These are phyloP conservation scores for Cavenderia fasciculata DNA, from an alignment of 78 protist genomes.

Conservation along the genomic window DNA sequence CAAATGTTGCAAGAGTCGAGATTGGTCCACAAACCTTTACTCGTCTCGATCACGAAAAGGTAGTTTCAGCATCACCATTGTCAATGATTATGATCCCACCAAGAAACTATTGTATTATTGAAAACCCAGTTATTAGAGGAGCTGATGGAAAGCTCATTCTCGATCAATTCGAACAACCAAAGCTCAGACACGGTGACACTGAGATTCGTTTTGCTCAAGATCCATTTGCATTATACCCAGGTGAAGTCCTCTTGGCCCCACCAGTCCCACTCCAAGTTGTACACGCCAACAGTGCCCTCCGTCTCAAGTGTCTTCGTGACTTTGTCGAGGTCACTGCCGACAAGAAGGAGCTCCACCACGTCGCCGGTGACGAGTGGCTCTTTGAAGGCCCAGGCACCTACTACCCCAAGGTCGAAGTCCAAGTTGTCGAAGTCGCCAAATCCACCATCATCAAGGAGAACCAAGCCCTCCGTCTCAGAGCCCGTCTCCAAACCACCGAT, in stretches of 20 bases:
- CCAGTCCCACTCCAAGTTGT: slow-evolving; percentile 80
- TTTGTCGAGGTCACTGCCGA: slow-evolving; percentile 65
- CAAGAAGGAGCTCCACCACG: slow-evolving; percentile 10
- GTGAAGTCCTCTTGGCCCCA: slow-evolving; percentile 80
- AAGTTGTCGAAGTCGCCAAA: slow-evolving; percentile 62
- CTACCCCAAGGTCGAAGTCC: slow-evolving; percentile 83
- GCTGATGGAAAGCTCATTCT: slow-evolving; percentile 45
- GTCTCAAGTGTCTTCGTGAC: slow-evolving; percentile 87
- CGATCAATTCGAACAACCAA: slow-evolving; percentile 78
- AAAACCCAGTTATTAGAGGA: slow-evolving; percentile 83
- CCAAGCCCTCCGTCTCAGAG: slow-evolving; percentile 89
- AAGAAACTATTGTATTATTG: slow-evolving; percentile 85
- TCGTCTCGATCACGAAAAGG: slow-evolving; percentile 88
- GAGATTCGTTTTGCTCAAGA: slow-evolving; percentile 83
- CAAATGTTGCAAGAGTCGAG: slow-evolving; percentile 86
- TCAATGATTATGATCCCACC: slow-evolving; percentile 88
- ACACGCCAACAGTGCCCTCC: slow-evolving; percentile 83
- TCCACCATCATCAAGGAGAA: slow-evolving; percentile 82
- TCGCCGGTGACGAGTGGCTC: slow-evolving; percentile 91
- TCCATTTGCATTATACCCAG: slow-evolving; percentile 94
- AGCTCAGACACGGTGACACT: slow-evolving; percentile 86
- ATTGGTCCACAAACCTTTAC: slow-evolving; percentile 92
- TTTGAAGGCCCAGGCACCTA: slow-evolving; percentile 92
- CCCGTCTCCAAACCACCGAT: slow-evolving; percentile 80
- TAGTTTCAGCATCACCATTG: slow-evolving; percentile 61